Evolutionary conservation across 1,284 basidiomycete genomes (phyloP), one percentile per base, ranked within the genome.

Genomic region (Irpex sp.): DNA sequence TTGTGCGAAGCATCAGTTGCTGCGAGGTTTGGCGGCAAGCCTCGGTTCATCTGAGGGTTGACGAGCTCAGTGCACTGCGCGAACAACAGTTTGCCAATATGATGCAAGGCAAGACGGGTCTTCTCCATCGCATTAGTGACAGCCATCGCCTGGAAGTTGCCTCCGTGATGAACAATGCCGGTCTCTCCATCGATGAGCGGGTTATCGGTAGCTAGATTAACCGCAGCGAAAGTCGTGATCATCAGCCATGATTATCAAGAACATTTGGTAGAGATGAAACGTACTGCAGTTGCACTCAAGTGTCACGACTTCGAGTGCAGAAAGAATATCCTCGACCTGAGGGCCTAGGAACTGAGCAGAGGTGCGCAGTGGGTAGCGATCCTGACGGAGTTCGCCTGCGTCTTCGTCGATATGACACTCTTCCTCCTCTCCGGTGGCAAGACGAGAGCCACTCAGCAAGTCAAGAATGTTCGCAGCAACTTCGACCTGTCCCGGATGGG

Each of bases 61-160:
- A 91, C 78, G 31, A 95, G 81, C 74, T 96, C 94, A 0, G 93
- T 92, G 69, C 86, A 83, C 73, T 96, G 94, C 15, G 91, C 83
- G 74, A 94, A 95, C 63, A 93, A 77, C 57, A 95, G 77, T 75
- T 93, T 93, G 64, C 93, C 94, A 61, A 95, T 83, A 69, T 93
- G 91, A 67, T 93, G 86, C 35, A 95, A 78, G 2, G 89, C 83
- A 49, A 95, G 84, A 17, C 93, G 88, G 4, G 91, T 90, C 74
- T 93, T 92, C 74, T 95, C 94, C 88, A 95, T 94, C 4, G 89
- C 88, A 63, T 93, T 93, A 5, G 93, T 92, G 60, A 95, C 85
- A 1, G 92, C 82, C 86, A 94, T 92, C 1, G 91, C 92, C 73
- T 93, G 92, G 82, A 95, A 94, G 72, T 94, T 94, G 8, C 93